These are phyloP conservation scores for Neonectria ditissima DNA, from an alignment of 2,329 filamentous ascomycete genomes.

Conservation along the genomic window DNA sequence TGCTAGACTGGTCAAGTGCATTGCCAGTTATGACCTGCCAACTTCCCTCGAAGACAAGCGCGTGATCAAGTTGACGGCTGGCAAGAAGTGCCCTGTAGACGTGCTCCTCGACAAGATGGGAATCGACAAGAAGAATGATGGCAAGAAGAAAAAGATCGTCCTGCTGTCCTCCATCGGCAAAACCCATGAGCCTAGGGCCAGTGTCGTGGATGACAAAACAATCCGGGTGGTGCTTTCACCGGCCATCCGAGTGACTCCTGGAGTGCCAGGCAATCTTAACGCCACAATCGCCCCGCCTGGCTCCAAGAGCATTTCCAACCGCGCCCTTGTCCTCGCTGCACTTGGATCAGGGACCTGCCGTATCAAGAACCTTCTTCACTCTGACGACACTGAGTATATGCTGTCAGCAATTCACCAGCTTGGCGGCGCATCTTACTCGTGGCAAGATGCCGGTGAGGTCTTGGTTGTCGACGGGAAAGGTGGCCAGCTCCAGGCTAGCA, in stretches of 20 bases:
- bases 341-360: slow-evolving; percentile 87
- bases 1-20: slow-evolving; percentile 89
- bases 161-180: slow-evolving; percentile 90
- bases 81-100: slow-evolving; percentile 89
- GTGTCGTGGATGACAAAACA: slow-evolving; percentile 85
- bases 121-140: slow-evolving; percentile 98
- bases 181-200: slow-evolving; percentile 88
- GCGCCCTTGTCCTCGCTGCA: slow-evolving; percentile 92
- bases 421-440: slow-evolving; percentile 87
- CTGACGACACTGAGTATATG: slow-evolving; percentile 98
- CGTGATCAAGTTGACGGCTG: slow-evolving; percentile 83
- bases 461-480: slow-evolving; percentile 91
- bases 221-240: slow-evolving; percentile 88
- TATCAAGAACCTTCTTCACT: slow-evolving; percentile 93
- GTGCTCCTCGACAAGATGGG: slow-evolving; percentile 92
- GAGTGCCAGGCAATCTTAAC: slow-evolving; percentile 72
- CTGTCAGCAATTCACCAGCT: slow-evolving; percentile 88
- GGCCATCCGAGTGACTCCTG: slow-evolving; percentile 78
- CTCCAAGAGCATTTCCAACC: slow-evolving; percentile 97
- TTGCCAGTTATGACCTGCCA: slow-evolving; percentile 92
- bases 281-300: slow-evolving; percentile 89
- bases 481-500: slow-evolving; percentile 82
- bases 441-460: slow-evolving; percentile 94
- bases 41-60: slow-evolving; percentile 86
- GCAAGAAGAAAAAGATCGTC: slow-evolving; percentile 94